These are phyloP conservation scores for Pholiota conissans DNA, from an alignment of 768 basidiomycete species.

Conservation along the genomic window DNA sequence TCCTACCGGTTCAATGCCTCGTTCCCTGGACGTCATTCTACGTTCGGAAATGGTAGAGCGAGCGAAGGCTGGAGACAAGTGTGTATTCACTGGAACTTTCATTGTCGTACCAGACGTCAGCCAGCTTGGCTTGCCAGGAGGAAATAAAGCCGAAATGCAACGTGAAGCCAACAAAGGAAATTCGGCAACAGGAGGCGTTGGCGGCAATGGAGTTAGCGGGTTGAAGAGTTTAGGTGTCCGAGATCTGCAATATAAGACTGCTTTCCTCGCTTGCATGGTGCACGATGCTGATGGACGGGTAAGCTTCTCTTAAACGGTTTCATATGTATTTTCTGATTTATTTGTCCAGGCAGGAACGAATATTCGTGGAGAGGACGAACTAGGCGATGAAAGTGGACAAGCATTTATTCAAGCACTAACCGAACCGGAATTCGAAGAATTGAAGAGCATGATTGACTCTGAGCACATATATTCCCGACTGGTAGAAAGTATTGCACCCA, in stretches of 20 bases:
- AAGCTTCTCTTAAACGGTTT: constrained; percentile 29
- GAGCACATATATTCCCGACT: constrained; percentile 94
- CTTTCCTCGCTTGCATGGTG: constrained; percentile 98
- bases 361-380: constrained; percentile 86
- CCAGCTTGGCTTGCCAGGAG: constrained; percentile 92
- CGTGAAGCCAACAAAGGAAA: constrained; percentile 76
- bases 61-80: constrained; percentile 99
- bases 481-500: constrained; percentile 94
- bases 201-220: constrained; percentile 86
- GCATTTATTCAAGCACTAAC: constrained; percentile 89
- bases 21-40: constrained; percentile 93
- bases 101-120: constrained; percentile 99
- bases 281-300: constrained; percentile 88
- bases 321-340: neutral
- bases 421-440: constrained; percentile 92
- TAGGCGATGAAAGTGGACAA: constrained; percentile 74
- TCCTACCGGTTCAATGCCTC: constrained; percentile 97
- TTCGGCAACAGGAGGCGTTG: constrained; percentile 60
- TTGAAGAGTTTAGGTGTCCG: constrained; percentile 92
- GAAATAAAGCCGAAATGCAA: constrained; percentile 88
- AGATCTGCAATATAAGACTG: constrained; percentile 97
- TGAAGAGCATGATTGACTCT: constrained; percentile 90
- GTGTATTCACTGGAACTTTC: constrained; percentile 96
- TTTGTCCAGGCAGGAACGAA: constrained; percentile 72
- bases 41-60: constrained; percentile 95